A percentile compares a stretch with the other conserved stretches of the same genome.
phyloP scores from a whole-genome alignment of 257 asterid genomes.

The Solanum bukasovii region DNA sequence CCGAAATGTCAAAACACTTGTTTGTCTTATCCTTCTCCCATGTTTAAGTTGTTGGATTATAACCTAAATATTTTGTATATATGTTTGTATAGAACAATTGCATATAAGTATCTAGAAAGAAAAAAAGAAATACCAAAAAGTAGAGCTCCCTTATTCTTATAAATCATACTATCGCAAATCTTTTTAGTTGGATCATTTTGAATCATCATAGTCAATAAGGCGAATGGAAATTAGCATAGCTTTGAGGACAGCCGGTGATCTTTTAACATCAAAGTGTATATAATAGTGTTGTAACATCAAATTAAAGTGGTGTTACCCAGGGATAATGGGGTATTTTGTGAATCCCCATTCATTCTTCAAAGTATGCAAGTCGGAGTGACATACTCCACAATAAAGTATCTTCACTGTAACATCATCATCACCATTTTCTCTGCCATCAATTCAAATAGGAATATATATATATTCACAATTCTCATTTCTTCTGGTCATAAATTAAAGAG shows the following conservation, averaged over 20 bases:
- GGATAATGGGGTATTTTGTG: conserved; percentile 17
- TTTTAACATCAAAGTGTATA: too few species aligned
- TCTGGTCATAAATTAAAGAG: background rate
- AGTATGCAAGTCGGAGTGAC: conserved; percentile 20
- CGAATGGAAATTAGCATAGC: background rate
- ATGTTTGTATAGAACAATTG: background rate
- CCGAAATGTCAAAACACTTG: background rate
- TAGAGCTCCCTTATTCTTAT: background rate
- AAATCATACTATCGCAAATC: background rate
- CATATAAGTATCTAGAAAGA: background rate
- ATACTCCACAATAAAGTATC: conserved; percentile 24
- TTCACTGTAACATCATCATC: conserved; percentile 16
- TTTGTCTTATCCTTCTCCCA: background rate
- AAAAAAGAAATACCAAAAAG: too few species aligned
- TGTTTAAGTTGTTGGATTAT: background rate
- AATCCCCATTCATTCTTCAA: conserved; percentile 23
- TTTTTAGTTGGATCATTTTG: background rate
- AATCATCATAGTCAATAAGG: background rate
- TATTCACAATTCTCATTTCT: background rate
- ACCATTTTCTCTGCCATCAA: conserved; percentile 13
- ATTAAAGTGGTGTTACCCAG: conserved; percentile 5
- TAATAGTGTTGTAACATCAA: too few species aligned
- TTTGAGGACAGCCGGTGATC: background rate
- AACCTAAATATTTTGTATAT: background rate
- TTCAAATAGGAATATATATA: background rate